Conservation (phyloP, 78 protist species). For the Pigoraptor vietnamica region DNA sequence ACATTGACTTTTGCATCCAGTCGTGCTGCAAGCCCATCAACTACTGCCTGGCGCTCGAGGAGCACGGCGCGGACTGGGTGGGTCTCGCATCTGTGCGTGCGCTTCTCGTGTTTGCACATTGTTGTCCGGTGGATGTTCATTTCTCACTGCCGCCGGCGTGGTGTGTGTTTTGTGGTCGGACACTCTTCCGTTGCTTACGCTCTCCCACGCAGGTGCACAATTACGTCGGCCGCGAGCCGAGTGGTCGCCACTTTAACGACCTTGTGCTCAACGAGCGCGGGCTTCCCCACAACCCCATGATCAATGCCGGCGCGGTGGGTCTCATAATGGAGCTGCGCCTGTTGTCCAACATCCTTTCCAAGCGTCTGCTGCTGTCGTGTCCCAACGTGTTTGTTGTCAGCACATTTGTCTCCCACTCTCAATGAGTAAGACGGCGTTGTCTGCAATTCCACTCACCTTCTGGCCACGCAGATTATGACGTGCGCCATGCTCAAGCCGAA, state of each 20-base stretch:
- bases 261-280: background rate
- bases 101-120: background rate
- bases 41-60: background rate
- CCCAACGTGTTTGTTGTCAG: background rate
- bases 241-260: background rate
- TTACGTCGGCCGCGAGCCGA: background rate
- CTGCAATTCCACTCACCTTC: too few relatives aligned
- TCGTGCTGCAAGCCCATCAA: background rate
- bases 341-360: constrained; percentile 27
- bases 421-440: background rate
- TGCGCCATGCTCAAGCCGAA: background rate
- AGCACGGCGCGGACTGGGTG: background rate
- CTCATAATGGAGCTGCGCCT: too few relatives aligned
- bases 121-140: background rate
- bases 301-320: constrained; percentile 64
- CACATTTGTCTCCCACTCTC: background rate
- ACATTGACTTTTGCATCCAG: background rate
- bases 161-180: too few relatives aligned
- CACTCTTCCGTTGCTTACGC: too few relatives aligned
- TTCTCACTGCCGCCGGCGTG: background rate
- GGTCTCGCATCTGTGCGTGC: too few relatives aligned
- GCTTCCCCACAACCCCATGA: constrained; percentile 59
- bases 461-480: too few relatives aligned
- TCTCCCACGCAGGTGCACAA: background rate
- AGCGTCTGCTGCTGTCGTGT: background rate